Evolutionary conservation across 208 protist genomes (phyloP).

Genomic region (Porcisia hertigi): DNA sequence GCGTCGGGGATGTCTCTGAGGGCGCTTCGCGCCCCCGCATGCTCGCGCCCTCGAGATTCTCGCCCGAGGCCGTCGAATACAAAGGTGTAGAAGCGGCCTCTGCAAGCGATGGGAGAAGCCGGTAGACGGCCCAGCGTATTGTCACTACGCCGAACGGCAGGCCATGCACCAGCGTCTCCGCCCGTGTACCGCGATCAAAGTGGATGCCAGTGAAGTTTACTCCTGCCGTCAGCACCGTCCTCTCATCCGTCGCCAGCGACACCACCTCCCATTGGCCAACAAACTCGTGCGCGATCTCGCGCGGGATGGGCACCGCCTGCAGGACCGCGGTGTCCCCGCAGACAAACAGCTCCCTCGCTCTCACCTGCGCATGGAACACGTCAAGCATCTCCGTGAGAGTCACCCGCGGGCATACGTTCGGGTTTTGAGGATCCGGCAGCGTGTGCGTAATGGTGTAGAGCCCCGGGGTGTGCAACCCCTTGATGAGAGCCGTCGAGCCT

Average conservation of each 20-base stretch:
- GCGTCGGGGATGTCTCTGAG: neutral
- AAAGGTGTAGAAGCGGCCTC: neutral
- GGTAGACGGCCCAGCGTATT: conserved; percentile 84
- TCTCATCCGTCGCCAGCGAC: conserved; percentile 60
- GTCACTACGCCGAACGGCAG: conserved; percentile 88
- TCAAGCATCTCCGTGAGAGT: conserved; percentile 61
- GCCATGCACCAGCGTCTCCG: conserved; percentile 62
- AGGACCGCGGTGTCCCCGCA: conserved; percentile 70
- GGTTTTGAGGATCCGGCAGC: conserved; percentile 67
- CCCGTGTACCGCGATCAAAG: conserved; percentile 49
- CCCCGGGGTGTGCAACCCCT: conserved; percentile 57
- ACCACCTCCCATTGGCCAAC: conserved; percentile 82
- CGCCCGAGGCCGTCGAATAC: neutral
- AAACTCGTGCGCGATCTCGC: conserved; percentile 65
- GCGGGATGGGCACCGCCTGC: conserved; percentile 66
- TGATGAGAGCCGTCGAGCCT: conserved; percentile 63
- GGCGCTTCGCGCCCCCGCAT: neutral
- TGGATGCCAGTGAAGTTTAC: conserved; percentile 65
- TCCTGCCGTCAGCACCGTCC: conserved; percentile 52
- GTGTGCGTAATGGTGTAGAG: conserved; percentile 75
- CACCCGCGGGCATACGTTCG: conserved; percentile 61
- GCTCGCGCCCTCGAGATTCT: neutral
- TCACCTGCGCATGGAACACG: conserved; percentile 74
- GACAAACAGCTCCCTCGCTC: conserved; percentile 63
- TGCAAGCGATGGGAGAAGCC: conserved; percentile 5